Base-by-base conservation (phyloP, 2,329 filamentous ascomycete species). In the Aspergillus eucalypticola region DNA sequence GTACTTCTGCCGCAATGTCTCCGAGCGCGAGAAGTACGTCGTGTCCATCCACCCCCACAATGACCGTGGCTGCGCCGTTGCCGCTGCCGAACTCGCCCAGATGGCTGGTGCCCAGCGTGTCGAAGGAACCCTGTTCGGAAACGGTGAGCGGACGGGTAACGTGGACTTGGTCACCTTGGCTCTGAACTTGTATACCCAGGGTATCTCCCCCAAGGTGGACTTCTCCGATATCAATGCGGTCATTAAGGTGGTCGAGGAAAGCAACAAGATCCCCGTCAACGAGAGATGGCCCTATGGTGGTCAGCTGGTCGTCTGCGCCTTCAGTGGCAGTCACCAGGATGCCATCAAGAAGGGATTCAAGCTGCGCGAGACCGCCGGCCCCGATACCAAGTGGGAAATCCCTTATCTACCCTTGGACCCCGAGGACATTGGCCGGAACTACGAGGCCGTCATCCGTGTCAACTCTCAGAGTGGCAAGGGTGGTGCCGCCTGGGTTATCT, bases 391-490 rank as follows among this genome's bases (percentile, higher is more conserved):
- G 42, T 98, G 94, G 94, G 81, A 90, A 68, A 84, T 97, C 41
- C 94, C 94, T 0, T 98, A 98, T 74, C 88, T 98, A 52, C 94
- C 94, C 11, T 85, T 98, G 69, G 94, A 98, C 72, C 94, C 94
- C 5, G 84, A 90, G 71, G 94, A 98, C 72, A 96, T 98, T 65
- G 94, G 94, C 54, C 88, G 94, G 60, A 97, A 89, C n/a, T 98
- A 98, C 84, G 93, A 98, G 79, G 94, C 94, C 60, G 90, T 98
- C 73, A 98, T 98, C 74, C 90, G 94, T 61, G 94, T 98, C 84
- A 99, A 98, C 82, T 96, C 91, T 17, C 94, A 98, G 76, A 91
- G 88, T 69, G 94, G 94, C 66, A 98, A 99, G 81, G 94, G 94
- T 63, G 95, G 95, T 69, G 89, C 91, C 61, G 93, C 94, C 54